Evolutionary conservation across 106 monocot species (phyloP).

Genomic region (Xerophyta viscosa): DNA sequence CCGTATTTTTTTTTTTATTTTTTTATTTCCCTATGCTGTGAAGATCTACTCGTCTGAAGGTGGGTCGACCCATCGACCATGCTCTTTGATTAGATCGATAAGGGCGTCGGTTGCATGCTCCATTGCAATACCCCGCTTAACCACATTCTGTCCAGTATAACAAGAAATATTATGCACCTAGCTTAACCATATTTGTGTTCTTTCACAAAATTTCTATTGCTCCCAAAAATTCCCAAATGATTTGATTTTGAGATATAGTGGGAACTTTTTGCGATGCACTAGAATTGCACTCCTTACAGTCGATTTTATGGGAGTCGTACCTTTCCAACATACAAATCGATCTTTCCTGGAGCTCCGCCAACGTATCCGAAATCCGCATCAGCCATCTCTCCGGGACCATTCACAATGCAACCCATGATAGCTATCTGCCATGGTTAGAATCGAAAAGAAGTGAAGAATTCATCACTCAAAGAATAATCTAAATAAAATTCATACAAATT

Average conservation of each 20-base stretch:
- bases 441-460: background rate
- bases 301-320: constrained; percentile 18
- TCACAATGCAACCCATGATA: constrained; percentile 99
- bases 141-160: constrained; percentile 60
- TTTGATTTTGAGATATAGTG: background rate
- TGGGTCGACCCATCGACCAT: constrained; percentile 93
- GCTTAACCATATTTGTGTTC: background rate
- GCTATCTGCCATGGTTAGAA: constrained; percentile 63
- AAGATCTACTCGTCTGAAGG: constrained; percentile 44
- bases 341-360: constrained; percentile 97
- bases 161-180: background rate
- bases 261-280: background rate
- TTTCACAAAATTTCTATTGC: background rate
- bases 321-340: constrained; percentile 99
- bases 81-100: constrained; percentile 90
- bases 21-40: background rate
- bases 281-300: no score
- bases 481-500: background rate
- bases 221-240: background rate
- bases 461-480: background rate
- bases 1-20: no score
- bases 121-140: constrained; percentile 92
- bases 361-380: constrained; percentile 99
- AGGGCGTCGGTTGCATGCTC: constrained; percentile 89
- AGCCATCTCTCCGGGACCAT: constrained; percentile 99